A percentile compares a stretch with the other conserved stretches of the same genome.
These are phyloP conservation scores for Papiliotrema nemorosa DNA, from an alignment of 1,284 basidiomycete genomes.

Conservation along the genomic window DNA sequence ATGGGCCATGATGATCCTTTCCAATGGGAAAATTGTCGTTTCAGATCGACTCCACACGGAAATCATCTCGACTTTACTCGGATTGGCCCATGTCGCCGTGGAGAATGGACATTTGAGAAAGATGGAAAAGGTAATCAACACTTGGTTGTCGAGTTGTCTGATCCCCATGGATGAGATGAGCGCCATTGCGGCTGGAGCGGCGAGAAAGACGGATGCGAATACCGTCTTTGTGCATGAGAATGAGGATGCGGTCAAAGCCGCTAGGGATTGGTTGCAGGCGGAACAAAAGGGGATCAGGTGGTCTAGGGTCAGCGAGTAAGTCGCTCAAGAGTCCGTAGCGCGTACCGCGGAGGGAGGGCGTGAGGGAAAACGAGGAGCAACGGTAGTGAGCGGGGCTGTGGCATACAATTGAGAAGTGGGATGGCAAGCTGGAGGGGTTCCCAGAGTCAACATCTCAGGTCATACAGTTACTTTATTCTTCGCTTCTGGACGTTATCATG, in stretches of 20 bases:
- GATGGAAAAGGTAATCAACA: constrained; percentile 9
- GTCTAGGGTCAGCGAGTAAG: constrained; percentile 6
- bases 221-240: constrained; percentile 8
- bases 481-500: too few species aligned
- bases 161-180: background rate
- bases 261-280: background rate
- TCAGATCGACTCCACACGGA: constrained; percentile 10
- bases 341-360: too few species aligned
- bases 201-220: constrained; percentile 8
- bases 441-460: too few species aligned
- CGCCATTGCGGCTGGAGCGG: background rate
- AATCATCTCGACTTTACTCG: constrained; percentile 6
- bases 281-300: constrained; percentile 3
- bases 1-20: constrained; percentile 7
- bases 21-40: constrained; percentile 5
- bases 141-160: constrained; percentile 5
- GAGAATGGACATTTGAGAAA: constrained; percentile 7
- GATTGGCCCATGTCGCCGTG: constrained; percentile 4
- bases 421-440: too few species aligned
- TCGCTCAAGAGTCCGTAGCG: too few species aligned
- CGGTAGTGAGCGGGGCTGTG: too few species aligned
- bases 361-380: too few species aligned
- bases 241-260: constrained; percentile 5
- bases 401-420: too few species aligned
- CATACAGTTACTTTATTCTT: too few species aligned